These are phyloP conservation scores for Kluyveromyces siamensis DNA, from an alignment of 805 yeast species.

Conservation along the genomic window DNA sequence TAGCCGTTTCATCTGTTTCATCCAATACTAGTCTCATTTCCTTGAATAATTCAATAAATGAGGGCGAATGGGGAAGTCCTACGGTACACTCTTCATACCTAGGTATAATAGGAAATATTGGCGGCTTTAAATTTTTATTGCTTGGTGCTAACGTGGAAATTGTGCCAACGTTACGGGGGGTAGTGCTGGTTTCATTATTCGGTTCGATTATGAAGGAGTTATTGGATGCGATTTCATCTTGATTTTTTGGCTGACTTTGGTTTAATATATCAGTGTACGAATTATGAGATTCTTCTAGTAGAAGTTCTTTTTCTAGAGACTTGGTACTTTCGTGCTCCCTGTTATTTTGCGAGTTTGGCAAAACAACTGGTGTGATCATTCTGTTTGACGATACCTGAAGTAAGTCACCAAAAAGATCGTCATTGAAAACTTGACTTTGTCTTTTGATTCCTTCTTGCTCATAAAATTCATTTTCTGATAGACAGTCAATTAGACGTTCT, in stretches of 20 bases:
- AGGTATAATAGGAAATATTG: conserved; percentile 15
- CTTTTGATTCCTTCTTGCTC: conserved; percentile 1
- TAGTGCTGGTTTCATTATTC: too few species aligned
- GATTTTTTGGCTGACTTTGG: background rate
- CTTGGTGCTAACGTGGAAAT: background rate
- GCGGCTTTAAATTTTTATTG: background rate
- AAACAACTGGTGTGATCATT: background rate
- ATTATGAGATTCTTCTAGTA: background rate
- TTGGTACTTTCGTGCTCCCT: background rate
- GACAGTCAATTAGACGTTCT: background rate
- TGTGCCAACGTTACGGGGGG: too few species aligned
- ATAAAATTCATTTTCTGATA: background rate
- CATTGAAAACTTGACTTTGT: conserved; percentile 21
- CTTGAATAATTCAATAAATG: conserved; percentile 24
- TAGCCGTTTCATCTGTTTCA: conserved; percentile 24
- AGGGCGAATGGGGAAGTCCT: conserved; percentile 20
- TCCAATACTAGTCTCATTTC: conserved; percentile 25
- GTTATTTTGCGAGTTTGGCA: background rate
- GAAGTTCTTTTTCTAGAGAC: background rate
- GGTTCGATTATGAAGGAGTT: background rate
- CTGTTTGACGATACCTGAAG: conserved; percentile 1
- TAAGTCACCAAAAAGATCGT: conserved; percentile 24
- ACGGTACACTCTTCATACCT: conserved; percentile 3
- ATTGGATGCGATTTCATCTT: background rate
- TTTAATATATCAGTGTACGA: background rate